Evolutionary conservation across 2,329 filamentous ascomycete genomes (phyloP), one percentile per base, ranked within the genome.

Genomic region (Fusarium dlaminii): DNA sequence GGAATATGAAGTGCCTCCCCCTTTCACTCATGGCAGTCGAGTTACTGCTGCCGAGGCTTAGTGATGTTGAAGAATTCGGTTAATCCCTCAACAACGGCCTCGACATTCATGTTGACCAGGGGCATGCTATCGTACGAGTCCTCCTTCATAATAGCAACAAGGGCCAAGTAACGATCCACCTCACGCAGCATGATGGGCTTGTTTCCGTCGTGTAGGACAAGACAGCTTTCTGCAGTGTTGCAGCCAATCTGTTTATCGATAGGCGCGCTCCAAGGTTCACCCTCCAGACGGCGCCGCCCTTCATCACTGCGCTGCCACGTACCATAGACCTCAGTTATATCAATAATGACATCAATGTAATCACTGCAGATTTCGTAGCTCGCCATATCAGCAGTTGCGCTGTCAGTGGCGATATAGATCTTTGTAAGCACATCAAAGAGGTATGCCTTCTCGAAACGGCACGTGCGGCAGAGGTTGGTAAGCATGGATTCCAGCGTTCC

Each of bases 291-390:
- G 57, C 87, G 86, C 32, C 87, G 86, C 71, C 90, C 89, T 27
- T 87, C 84, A 30, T 87, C 84, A 34, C 87, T 87, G 13, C 90
- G 87, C 56, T 86, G 84, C 89, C 91, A 98, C 51, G 87, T 89
- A 62, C 95, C 96, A 80, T 98, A 99, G 43, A 99, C 92, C 80
- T 98, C 96, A 34, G 94, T 96, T 61, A 98, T 93, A 81, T 99
- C 96, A 66, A 98, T 96, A 71, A 99, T 97, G 69, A 98, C 95
- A 82, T 99, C 96, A 77, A 99, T 98, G 81, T 98, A 98, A 81
- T 99, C 96, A 56, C 94, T 97, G 85, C 96, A 99, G 80, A 98
- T 97, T 84, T 98, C 96, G 82, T 99, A 99, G 81, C 94, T 96
- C 46, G 94, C 93, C 88, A 98, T 96, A 80, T 98, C 96, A 37